These are phyloP conservation scores for Drosera capensis DNA, from an alignment of 148 eudicot genomes.

Conservation along the genomic window DNA sequence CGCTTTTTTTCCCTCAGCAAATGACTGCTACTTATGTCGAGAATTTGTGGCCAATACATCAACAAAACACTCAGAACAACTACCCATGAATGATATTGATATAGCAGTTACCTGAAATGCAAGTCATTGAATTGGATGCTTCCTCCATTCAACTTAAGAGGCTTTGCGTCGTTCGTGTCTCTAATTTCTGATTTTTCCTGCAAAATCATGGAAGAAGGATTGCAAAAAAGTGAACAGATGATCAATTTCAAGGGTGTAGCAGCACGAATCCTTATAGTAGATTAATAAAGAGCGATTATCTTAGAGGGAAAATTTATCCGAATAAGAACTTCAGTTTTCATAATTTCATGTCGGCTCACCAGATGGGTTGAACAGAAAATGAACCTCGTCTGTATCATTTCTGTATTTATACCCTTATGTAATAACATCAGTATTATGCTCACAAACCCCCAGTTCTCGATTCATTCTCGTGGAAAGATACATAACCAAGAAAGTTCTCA, in stretches of 20 bases:
- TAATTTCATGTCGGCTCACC: too few relatives aligned
- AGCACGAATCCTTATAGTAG: not conserved
- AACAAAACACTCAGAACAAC: not conserved
- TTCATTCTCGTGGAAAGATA: not conserved
- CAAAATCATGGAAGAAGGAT: slow-evolving; percentile 7
- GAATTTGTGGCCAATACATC: too few relatives aligned
- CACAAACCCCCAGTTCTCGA: not conserved
- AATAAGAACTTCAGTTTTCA: too few relatives aligned
- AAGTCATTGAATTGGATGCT: slow-evolving; percentile 64
- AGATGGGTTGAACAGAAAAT: too few relatives aligned
- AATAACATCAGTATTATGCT: not conserved
- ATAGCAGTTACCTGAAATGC: slow-evolving; percentile 52
- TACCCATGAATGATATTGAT: not conserved
- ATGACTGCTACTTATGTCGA: too few relatives aligned
- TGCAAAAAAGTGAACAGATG: not conserved
- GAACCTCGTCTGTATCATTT: too few relatives aligned
- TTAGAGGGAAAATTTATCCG: too few relatives aligned
- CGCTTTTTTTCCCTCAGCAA: too few relatives aligned
- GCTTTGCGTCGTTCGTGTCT: slow-evolving; percentile 52
- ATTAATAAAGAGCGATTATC: too few relatives aligned
- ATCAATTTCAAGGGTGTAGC: not conserved
- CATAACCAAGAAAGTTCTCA: not conserved
- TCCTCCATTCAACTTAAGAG: slow-evolving; percentile 59
- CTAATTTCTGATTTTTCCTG: slow-evolving; percentile 70
- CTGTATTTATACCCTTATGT: too few relatives aligned